These are phyloP conservation scores for Irpex sp. DNA, from an alignment of 1,284 basidiomycete species.

Conservation along the genomic window DNA sequence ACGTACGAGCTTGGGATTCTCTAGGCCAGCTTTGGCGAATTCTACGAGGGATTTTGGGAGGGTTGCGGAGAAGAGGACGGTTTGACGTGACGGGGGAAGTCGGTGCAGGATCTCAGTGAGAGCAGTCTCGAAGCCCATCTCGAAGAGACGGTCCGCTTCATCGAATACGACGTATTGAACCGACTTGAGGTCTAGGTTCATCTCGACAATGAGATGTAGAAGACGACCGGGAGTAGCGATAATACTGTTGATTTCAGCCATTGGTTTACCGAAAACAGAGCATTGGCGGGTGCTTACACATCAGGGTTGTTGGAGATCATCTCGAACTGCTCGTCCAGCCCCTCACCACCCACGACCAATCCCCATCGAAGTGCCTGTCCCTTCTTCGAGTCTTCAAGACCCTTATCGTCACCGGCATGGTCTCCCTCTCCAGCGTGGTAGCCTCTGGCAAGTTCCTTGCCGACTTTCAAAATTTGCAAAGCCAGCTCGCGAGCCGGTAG, in stretches of 20 bases:
- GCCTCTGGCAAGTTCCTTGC: constrained; percentile 87
- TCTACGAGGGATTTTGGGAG: constrained; percentile 95
- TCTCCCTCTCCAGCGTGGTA: constrained; percentile 58
- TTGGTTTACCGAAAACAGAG: not conserved
- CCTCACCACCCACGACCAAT: constrained; percentile 93
- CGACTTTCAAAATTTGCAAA: constrained; percentile 90
- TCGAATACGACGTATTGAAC: constrained; percentile 95
- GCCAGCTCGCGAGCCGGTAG: constrained; percentile 94
- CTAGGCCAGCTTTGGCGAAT: constrained; percentile 94
- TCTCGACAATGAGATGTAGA: constrained; percentile 94
- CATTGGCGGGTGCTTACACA: constrained; percentile 42
- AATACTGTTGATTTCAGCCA: constrained; percentile 49
- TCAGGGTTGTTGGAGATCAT: constrained; percentile 95
- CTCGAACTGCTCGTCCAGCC: constrained; percentile 95
- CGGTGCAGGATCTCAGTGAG: constrained; percentile 89
- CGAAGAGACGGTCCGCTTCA: constrained; percentile 96
- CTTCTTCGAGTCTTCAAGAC: constrained; percentile 51
- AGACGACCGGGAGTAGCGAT: constrained; percentile 98
- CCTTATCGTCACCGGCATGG: constrained; percentile 65
- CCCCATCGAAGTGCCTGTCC: constrained; percentile 85
- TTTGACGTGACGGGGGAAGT: constrained; percentile 85
- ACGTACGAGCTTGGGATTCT: constrained; percentile 92
- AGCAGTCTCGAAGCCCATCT: constrained; percentile 95
- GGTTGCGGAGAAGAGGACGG: constrained; percentile 93
- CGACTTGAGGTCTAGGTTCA: constrained; percentile 90